A percentile compares a stretch with the other conserved stretches of the same genome.
These are phyloP conservation scores for Lasiodiplodia citricola DNA, from an alignment of 2,329 filamentous ascomycete genomes.

Conservation along the genomic window DNA sequence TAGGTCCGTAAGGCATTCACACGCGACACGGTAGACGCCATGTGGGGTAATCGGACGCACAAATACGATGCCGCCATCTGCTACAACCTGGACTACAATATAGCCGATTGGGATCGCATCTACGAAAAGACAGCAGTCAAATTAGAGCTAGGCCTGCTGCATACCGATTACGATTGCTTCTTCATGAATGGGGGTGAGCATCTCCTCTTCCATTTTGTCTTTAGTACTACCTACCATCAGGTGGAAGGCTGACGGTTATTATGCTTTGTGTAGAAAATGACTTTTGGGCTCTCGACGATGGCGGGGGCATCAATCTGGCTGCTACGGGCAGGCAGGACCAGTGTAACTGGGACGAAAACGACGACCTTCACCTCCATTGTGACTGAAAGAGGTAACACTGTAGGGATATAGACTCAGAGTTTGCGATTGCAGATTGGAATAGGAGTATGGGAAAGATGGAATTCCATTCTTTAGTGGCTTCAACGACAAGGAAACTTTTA, in stretches of 20 bases:
- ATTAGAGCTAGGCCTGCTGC: neutral
- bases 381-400: too few relatives aligned
- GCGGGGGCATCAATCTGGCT: slow-evolving; percentile 7
- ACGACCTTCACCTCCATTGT: too few relatives aligned
- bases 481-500: too few relatives aligned
- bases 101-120: neutral
- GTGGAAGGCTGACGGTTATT: neutral
- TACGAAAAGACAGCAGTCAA: neutral
- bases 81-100: slow-evolving; percentile 12
- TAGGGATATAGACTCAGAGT: too few relatives aligned
- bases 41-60: neutral
- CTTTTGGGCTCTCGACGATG: slow-evolving; percentile 2
- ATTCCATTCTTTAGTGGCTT: too few relatives aligned
- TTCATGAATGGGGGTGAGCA: neutral
- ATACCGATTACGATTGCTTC: slow-evolving; percentile 23
- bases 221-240: neutral
- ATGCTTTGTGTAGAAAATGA: neutral
- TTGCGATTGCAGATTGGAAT: too few relatives aligned
- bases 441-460: too few relatives aligned
- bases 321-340: too few relatives aligned
- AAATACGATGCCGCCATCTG: slow-evolving; percentile 16
- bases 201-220: neutral
- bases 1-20: slow-evolving; percentile 12
- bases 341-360: too few relatives aligned
- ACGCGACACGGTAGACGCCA: neutral